phyloP scores from a whole-genome alignment of 306 rosid species.

The Medicago ruthenica region DNA sequence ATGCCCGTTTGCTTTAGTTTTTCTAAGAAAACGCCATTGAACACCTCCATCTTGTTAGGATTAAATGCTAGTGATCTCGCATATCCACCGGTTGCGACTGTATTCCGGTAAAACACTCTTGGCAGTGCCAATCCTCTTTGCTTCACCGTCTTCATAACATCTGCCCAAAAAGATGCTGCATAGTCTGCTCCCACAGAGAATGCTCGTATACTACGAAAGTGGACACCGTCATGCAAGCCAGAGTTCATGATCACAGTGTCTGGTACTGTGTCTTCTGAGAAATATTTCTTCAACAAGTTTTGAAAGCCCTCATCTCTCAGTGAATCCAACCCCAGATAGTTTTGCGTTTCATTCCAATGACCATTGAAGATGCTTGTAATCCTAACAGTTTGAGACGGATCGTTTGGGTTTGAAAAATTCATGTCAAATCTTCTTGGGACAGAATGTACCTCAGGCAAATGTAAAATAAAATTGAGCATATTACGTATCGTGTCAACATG shows the following conservation, averaged over 20 bases:
- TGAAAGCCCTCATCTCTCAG: conserved; percentile 75
- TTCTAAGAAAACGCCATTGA: conserved; percentile 76
- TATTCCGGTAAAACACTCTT: conserved; percentile 73
- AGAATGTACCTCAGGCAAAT: conserved; percentile 67
- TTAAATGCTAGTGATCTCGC: conserved; percentile 83
- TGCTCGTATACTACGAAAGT: conserved; percentile 70
- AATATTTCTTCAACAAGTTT: conserved; percentile 63
- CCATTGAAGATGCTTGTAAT: conserved; percentile 97
- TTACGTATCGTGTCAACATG: conserved; percentile 93
- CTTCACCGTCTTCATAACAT: conserved; percentile 60
- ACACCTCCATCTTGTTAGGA: conserved; percentile 92
- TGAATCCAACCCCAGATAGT: conserved; percentile 87
- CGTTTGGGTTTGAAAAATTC: conserved; percentile 80
- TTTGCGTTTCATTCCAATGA: conserved; percentile 92
- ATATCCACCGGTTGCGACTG: conserved; percentile 90
- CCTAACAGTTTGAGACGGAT: conserved; percentile 74
- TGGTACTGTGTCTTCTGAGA: conserved; percentile 73
- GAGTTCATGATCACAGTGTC: conserved; percentile 91
- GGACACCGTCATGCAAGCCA: conserved; percentile 89
- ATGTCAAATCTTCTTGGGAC: conserved; percentile 87
- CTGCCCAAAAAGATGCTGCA: conserved; percentile 91
- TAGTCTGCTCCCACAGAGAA: conserved; percentile 71
- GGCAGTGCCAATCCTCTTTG: conserved; percentile 73
- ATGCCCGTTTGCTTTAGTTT: conserved; percentile 71
- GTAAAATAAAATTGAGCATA: conserved; percentile 78